phyloP scores from a whole-genome alignment of 805 yeast genomes.

The Saccharomyces eubayanus region DNA sequence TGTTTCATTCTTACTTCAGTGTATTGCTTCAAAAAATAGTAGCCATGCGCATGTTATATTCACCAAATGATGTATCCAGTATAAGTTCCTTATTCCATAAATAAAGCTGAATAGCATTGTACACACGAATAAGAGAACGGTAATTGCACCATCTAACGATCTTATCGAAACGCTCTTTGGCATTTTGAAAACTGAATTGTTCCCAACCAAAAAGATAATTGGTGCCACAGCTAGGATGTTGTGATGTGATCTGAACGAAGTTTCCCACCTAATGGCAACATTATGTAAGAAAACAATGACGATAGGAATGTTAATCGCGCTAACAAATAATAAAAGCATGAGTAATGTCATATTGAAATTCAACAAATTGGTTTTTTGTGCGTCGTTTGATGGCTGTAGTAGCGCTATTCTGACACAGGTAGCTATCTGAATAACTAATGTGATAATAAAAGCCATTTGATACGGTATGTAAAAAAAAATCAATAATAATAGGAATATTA shows the following conservation, averaged over 20 bases:
- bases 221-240: slow-evolving; percentile 73
- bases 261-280: slow-evolving; percentile 65
- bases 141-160: slow-evolving; percentile 25
- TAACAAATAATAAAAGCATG: slow-evolving; percentile 63
- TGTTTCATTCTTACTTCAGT: not conserved
- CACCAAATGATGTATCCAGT: slow-evolving; percentile 71
- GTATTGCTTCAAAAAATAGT: slow-evolving; percentile 1
- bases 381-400: slow-evolving; percentile 2
- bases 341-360: slow-evolving; percentile 59
- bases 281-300: slow-evolving; percentile 77
- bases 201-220: slow-evolving; percentile 50
- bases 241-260: slow-evolving; percentile 83
- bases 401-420: slow-evolving; percentile 37
- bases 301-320: slow-evolving; percentile 73
- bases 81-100: slow-evolving; percentile 76
- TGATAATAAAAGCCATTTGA: slow-evolving; percentile 64
- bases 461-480: slow-evolving; percentile 67
- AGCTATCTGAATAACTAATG: slow-evolving; percentile 49
- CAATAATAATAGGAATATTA: slow-evolving; percentile 33
- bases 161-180: slow-evolving; percentile 30
- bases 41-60: slow-evolving; percentile 49
- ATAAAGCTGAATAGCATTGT: slow-evolving; percentile 53
- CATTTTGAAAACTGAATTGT: slow-evolving; percentile 42
- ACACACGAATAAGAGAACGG: slow-evolving; percentile 39
- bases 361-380: slow-evolving; percentile 29